Evolutionary conservation across 176 grass and related monocot species (phyloP).

Genomic region (Dactylis glomerata): DNA sequence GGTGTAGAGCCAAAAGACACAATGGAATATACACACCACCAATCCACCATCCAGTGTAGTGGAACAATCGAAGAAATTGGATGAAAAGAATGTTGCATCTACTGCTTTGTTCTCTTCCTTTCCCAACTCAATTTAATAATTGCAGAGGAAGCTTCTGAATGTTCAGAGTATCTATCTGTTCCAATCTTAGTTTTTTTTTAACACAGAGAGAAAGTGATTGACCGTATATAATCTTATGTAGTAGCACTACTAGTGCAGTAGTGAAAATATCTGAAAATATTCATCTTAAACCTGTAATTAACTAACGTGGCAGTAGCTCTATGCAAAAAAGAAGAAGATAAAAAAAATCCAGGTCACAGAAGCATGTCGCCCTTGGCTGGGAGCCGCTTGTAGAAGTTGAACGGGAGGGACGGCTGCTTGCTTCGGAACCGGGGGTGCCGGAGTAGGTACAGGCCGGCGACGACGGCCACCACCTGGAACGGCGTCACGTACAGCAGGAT

Average conservation of each 20-base stretch:
- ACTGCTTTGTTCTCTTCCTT: neutral
- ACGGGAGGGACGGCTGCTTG: neutral
- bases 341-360: neutral
- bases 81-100: slow-evolving; percentile 1
- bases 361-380: neutral
- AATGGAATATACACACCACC: neutral
- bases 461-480: neutral
- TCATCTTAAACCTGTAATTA: neutral
- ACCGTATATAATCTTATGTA: neutral
- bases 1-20: neutral
- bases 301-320: neutral
- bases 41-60: neutral
- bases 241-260: neutral
- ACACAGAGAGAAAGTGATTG: neutral
- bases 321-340: neutral
- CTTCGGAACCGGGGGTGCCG: neutral
- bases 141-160: neutral
- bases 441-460: neutral
- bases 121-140: neutral
- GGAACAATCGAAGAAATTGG: neutral
- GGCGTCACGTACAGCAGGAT: neutral
- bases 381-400: neutral
- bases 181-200: neutral
- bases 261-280: too few species aligned
- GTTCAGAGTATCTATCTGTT: neutral